phyloP scores from a whole-genome alignment of 148 eudicot genomes.

The Drosera capensis region DNA sequence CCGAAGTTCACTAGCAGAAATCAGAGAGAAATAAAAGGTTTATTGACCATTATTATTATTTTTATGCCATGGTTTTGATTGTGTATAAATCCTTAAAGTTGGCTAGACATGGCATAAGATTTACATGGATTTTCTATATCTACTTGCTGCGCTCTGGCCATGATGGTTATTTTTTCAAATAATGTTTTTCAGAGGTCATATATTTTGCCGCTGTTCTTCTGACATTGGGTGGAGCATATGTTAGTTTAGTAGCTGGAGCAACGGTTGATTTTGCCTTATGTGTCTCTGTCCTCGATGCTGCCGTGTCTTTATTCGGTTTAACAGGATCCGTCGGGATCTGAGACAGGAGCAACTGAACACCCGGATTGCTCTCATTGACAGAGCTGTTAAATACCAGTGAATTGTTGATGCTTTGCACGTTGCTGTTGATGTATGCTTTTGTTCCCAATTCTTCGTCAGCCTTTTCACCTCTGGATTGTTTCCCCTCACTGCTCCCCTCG shows the following conservation, averaged over 20 bases:
- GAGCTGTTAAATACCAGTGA: conserved; percentile 45
- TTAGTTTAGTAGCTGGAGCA: conserved; percentile 28
- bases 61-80: too few species aligned
- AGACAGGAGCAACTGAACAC: conserved; percentile 30
- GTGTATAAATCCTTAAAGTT: too few species aligned
- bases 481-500: conserved; percentile 24
- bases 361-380: conserved; percentile 39
- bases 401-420: conserved; percentile 64
- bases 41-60: too few species aligned
- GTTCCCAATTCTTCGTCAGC: conserved; percentile 17
- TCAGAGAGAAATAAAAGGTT: too few species aligned
- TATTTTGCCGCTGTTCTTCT: conserved; percentile 31
- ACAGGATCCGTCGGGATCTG: conserved; percentile 12
- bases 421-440: conserved; percentile 51
- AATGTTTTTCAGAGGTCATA: conserved; percentile 16
- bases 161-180: background rate
- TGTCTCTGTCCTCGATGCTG: conserved; percentile 13
- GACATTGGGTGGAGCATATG: conserved; percentile 27
- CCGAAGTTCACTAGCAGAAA: too few species aligned
- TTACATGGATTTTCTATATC: background rate
- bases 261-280: conserved; percentile 25
- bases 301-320: conserved; percentile 9
- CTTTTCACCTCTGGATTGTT: conserved; percentile 12
- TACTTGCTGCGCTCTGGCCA: background rate
- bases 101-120: too few species aligned